phyloP scores from a whole-genome alignment of 2,329 filamentous ascomycete species.

The Colletotrichum coccodes region DNA sequence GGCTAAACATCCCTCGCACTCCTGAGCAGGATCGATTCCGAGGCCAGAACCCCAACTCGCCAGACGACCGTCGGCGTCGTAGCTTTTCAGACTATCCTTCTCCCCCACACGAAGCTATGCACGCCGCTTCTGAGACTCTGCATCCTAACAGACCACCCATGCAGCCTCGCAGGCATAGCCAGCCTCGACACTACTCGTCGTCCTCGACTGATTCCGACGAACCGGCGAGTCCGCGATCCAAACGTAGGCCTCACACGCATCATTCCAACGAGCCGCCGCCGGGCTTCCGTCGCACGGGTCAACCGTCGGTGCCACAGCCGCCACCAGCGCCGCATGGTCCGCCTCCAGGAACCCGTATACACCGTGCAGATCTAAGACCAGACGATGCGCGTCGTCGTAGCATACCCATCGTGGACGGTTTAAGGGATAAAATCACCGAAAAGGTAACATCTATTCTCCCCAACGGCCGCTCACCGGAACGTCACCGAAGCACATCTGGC shows the following conservation, averaged over 20 bases:
- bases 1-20: conserved; percentile 42
- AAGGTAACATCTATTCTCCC: conserved; percentile 56
- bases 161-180: conserved; percentile 58
- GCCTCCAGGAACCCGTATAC: conserved; percentile 40
- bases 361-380: conserved; percentile 44
- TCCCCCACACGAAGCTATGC: conserved; percentile 43
- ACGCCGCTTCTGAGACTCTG: conserved; percentile 42
- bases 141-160: conserved; percentile 45
- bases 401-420: conserved; percentile 48
- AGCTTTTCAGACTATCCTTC: conserved; percentile 63
- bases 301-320: conserved; percentile 41
- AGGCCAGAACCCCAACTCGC: conserved; percentile 48
- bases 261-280: conserved; percentile 40
- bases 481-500: conserved; percentile 49
- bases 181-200: conserved; percentile 55
- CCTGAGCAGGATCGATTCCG: conserved; percentile 44
- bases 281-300: conserved; percentile 46
- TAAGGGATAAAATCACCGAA: conserved; percentile 56
- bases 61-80: conserved; percentile 56
- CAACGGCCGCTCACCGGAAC: conserved; percentile 45
- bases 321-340: conserved; percentile 37
- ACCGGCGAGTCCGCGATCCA: conserved; percentile 37
- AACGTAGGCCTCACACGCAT: conserved; percentile 33
- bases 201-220: conserved; percentile 52
- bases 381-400: conserved; percentile 50